These are phyloP conservation scores for Penicillium coffeae DNA, from an alignment of 495 filamentous ascomycete species.

Conservation along the genomic window DNA sequence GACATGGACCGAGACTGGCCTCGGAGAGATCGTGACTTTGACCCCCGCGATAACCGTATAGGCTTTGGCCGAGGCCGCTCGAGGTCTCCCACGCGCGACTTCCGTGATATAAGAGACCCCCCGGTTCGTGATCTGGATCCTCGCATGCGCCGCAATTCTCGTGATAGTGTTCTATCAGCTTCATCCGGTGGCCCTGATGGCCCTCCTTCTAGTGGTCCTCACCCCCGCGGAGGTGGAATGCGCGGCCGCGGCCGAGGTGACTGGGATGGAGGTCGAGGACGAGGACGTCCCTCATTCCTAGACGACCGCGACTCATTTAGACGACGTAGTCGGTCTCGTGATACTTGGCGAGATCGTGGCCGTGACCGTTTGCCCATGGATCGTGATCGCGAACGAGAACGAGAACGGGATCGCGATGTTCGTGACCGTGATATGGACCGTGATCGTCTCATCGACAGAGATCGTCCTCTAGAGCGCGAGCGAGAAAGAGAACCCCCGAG, in stretches of 20 bases:
- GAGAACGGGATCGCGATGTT: constrained; percentile 41
- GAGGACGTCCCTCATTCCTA: constrained; percentile 49
- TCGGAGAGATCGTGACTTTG: constrained; percentile 42
- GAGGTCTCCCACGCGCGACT: constrained; percentile 46
- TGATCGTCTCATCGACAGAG: constrained; percentile 18
- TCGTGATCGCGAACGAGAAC: constrained; percentile 40
- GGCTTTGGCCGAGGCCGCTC: constrained; percentile 45
- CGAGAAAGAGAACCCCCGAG: constrained; percentile 21
- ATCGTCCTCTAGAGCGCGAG: constrained; percentile 18
- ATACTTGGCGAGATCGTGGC: constrained; percentile 53
- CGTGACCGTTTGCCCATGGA: constrained; percentile 31
- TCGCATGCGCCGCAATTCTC: constrained; percentile 53
- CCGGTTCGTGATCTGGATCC: constrained; percentile 37
- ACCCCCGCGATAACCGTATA: constrained; percentile 35
- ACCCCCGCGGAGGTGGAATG: constrained; percentile 53
- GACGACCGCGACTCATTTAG: constrained; percentile 60
- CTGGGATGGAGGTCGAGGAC: constrained; percentile 57
- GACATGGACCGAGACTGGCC: constrained; percentile 41
- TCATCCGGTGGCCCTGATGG: constrained; percentile 67
- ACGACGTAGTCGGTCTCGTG: constrained; percentile 65
- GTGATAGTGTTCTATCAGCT: constrained; percentile 63
- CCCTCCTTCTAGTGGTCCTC: constrained; percentile 41
- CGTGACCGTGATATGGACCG: constrained; percentile 37
- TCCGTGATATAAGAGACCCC: constrained; percentile 45
- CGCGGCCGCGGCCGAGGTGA: constrained; percentile 64